phyloP scores from a whole-genome alignment of 2,329 filamentous ascomycete genomes.

The Epichloe gansuensis region DNA sequence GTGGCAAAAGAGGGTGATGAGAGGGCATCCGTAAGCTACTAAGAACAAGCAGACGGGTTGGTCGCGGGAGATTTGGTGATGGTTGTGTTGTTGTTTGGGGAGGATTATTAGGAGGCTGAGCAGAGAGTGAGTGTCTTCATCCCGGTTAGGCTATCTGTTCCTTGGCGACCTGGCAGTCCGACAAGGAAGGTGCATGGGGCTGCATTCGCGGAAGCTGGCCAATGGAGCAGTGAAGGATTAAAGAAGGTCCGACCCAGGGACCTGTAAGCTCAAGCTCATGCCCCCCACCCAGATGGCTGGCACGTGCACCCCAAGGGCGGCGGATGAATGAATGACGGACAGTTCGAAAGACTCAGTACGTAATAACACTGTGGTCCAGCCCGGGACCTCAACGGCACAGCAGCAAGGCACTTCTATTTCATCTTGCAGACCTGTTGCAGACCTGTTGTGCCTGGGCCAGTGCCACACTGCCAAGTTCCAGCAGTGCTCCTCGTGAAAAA shows the following conservation, averaged over 20 bases:
- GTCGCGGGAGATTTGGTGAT: slow-evolving; percentile 9
- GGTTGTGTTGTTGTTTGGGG: slow-evolving; percentile 8
- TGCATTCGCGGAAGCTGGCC: slow-evolving; percentile 4
- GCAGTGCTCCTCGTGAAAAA: too few species aligned
- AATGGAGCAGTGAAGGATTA: slow-evolving; percentile 9
- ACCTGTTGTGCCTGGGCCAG: too few species aligned
- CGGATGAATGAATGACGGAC: not conserved
- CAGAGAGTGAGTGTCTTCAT: slow-evolving; percentile 4
- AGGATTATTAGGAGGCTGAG: slow-evolving; percentile 8
- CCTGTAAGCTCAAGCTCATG: not conserved
- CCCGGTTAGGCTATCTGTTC: slow-evolving; percentile 23
- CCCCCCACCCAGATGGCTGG: not conserved
- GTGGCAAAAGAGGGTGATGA: slow-evolving; percentile 8
- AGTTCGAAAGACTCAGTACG: not conserved
- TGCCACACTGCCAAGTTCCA: too few species aligned
- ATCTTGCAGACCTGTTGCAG: too few species aligned
- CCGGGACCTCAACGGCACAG: too few species aligned
- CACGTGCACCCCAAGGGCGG: not conserved
- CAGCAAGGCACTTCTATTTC: too few species aligned
- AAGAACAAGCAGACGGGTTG: slow-evolving; percentile 14
- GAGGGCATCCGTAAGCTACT: slow-evolving; percentile 14
- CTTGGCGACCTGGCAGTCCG: slow-evolving; percentile 7
- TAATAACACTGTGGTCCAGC: too few species aligned
- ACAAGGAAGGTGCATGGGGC: slow-evolving; percentile 8
- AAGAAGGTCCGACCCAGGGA: slow-evolving; percentile 11